phyloP scores from a whole-genome alignment of 2,329 filamentous ascomycete species.

The Colletotrichum sp. region DNA sequence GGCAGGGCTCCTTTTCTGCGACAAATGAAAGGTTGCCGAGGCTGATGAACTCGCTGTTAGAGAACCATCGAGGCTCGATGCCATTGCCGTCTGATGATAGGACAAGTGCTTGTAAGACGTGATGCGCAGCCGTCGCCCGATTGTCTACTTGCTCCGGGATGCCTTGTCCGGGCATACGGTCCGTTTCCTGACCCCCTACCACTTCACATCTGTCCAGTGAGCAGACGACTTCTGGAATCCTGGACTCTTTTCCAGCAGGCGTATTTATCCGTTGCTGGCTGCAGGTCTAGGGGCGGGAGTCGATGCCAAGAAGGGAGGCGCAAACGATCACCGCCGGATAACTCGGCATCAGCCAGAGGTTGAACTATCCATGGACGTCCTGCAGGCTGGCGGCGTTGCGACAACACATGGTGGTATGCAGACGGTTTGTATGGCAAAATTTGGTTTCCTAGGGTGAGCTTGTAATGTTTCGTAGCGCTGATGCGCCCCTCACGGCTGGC shows the following conservation, averaged over 20 bases:
- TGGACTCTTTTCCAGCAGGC: background rate
- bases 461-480: background rate
- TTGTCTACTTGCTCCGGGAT: background rate
- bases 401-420: background rate
- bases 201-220: background rate
- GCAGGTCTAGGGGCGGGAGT: conserved; percentile 1
- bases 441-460: background rate
- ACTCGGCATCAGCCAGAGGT: conserved; percentile 1
- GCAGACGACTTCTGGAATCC: background rate
- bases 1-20: background rate
- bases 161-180: background rate
- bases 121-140: background rate
- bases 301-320: conserved; percentile 18
- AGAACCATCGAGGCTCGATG: background rate
- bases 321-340: conserved; percentile 14
- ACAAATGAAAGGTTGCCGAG: background rate
- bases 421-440: background rate
- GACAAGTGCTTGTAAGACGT: background rate
- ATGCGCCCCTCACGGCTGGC: background rate
- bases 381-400: background rate
- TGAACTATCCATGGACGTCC: background rate
- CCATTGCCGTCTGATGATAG: background rate
- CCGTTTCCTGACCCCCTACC: background rate
- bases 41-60: background rate
- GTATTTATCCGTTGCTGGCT: background rate